Base-by-base conservation (phyloP, 495 filamentous ascomycete species). In the Aspergillus sclerotiicarbonarius region DNA sequence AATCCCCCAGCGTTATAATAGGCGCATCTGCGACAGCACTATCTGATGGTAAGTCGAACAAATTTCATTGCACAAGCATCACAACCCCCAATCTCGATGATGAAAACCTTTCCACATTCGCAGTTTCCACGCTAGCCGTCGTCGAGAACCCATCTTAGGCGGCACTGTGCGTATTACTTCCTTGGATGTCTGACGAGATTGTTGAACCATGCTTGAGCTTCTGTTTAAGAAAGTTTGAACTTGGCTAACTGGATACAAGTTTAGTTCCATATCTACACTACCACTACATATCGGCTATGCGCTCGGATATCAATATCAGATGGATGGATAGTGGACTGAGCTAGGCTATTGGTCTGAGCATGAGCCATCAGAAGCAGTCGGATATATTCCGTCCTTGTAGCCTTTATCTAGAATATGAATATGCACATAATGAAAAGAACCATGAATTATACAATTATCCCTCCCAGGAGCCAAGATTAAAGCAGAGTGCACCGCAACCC, bases 81-180 rank as follows among this genome's bases (percentile, higher is more conserved):
- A 41, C 37, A 13, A 41, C 15, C 37, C 47, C 43, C 53, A 32
- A 59, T 65, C 59, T 65, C 70, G 65, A 78, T 76, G 76, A 80
- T 80, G 75, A 80, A 78, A 79, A 73, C 25, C 45, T 65, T 77
- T 68, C 76, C 71, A 76, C 74, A 78, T 80, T 80, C 76, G 76
- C 76, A 80, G 76, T 77, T 80, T 80, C 72, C 74, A 80, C 76
- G 75, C 75, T 74, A 78, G 76, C 62, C 74, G 71, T 77, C 73
- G 74, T 63, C 61, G 51, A 47, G 63, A 69, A 71, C 66, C 68
- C 62, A 68, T 61, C 65, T 37, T 55, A 66, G 66, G 67, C 67
- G 67, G 67, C 67, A 62, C 53, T 72, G 70, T 63, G 70, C 70
- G 70, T 64, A 70, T 41, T 64, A 63, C 70, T 72, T 72, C 68